A percentile compares a stretch with the other conserved stretches of the same genome.
These are phyloP conservation scores for Heritiera fomes DNA, from an alignment of 345 rosid species.

Conservation along the genomic window DNA sequence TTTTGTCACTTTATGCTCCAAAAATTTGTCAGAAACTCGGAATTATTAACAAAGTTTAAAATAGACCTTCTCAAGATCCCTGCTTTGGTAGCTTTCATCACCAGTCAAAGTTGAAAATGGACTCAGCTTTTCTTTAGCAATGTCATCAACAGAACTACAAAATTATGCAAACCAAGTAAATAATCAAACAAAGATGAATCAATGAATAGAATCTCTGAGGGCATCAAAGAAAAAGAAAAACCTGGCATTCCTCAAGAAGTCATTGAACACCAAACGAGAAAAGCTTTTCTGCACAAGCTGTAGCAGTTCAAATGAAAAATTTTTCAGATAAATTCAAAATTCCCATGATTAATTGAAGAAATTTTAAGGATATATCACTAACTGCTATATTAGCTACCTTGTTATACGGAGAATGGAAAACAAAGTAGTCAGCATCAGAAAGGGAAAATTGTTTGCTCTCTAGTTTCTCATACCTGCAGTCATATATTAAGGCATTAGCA, in stretches of 20 bases:
- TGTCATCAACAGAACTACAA: slow-evolving; percentile 77
- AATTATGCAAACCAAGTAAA: slow-evolving; percentile 6
- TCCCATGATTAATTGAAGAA: not conserved
- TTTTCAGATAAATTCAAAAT: slow-evolving; percentile 2
- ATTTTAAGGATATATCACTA: not conserved
- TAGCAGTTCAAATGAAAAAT: slow-evolving; percentile 30
- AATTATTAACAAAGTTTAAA: not conserved
- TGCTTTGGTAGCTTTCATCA: slow-evolving; percentile 91
- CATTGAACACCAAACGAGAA: slow-evolving; percentile 84
- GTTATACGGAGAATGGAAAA: slow-evolving; percentile 98
- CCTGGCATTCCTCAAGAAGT: slow-evolving; percentile 88
- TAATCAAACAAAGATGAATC: slow-evolving; percentile 14
- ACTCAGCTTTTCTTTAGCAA: slow-evolving; percentile 71
- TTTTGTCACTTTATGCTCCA: not conserved
- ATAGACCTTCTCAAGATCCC: slow-evolving; percentile 96
- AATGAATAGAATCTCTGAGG: slow-evolving; percentile 10
- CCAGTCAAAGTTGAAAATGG: slow-evolving; percentile 74
- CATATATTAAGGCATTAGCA: slow-evolving; percentile 18
- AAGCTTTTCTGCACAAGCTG: slow-evolving; percentile 99
- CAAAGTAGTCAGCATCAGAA: slow-evolving; percentile 74
- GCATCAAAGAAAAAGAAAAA: slow-evolving; percentile 28
- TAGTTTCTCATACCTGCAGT: slow-evolving; percentile 74
- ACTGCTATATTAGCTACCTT: slow-evolving; percentile 49
- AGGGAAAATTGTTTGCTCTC: slow-evolving; percentile 84
- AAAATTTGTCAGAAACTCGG: not conserved